Base-by-base conservation (phyloP, 495 filamentous ascomycete species). In the Neurospora cerealis region DNA sequence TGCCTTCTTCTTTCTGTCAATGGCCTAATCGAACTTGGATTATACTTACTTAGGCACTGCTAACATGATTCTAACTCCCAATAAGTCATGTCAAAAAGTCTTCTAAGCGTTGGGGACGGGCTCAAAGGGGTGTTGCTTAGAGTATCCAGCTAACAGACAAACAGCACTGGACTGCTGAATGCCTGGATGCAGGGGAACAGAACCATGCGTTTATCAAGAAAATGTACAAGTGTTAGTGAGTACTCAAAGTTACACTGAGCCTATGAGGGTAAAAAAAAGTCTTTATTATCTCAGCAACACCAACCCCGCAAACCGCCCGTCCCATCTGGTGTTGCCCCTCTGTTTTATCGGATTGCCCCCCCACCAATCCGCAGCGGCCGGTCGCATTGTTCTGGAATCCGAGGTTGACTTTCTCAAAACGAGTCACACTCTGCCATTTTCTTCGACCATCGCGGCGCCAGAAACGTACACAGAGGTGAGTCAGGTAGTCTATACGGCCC, bases 401-500 rank as follows among this genome's bases (percentile, higher is more conserved):
- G 21, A 28, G 24, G 10, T 54, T 24, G 24, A 60, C 54, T 62
- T 62, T 32, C 24, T 60, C 38, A 39, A 70, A 75, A 76, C 72
- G 77, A 79, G 77, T 80, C 78, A 80, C 75, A 76, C 60, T 69
- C 24, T 10, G 70, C 76, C 77, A 73, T 74, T 79, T 76, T 44
- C 32, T 60, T 15, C 62, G 3, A 62, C 32, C 24, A 17, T 62
- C 24, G 54, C 54, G 54, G 54, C 54, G 54, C 32, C 54, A 32
- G 54, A 13, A 62, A 62, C 54, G 54, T 62, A 62, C 54, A 62
- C 24, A 62, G 54, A 62, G 54, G 54, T 62, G 54, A 62, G 54
- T 62, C 54, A 54, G 46, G 21, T 13, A 1, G n/a, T 54, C 21
- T 15, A 60, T 32, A 17, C 48, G 24, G 11, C 7, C 10, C 48